A percentile compares a stretch with the other conserved stretches of the same genome.
phyloP scores from a whole-genome alignment of 1,284 basidiomycete genomes.

The Earliella scabrosa region DNA sequence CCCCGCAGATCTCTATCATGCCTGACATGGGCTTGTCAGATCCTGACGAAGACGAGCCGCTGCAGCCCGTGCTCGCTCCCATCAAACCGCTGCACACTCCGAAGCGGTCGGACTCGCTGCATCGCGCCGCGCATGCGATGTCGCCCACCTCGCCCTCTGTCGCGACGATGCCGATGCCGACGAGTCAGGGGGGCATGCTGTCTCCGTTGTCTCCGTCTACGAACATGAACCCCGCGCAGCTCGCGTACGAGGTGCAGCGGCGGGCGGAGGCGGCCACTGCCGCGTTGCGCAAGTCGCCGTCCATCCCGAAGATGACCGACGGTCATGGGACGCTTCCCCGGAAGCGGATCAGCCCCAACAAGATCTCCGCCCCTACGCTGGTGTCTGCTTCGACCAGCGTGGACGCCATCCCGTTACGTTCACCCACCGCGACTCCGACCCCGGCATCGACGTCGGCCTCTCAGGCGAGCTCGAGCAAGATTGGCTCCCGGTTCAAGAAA shows the following conservation, averaged over 20 bases:
- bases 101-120: constrained; percentile 21
- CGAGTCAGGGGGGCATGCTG: not conserved
- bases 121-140: constrained; percentile 4
- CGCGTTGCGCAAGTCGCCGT: constrained; percentile 64
- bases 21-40: constrained; percentile 14
- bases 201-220: constrained; percentile 23
- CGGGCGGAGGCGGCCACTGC: constrained; percentile 72
- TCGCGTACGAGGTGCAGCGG: constrained; percentile 67
- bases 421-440: constrained; percentile 35
- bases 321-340: constrained; percentile 42
- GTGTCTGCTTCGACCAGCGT: constrained; percentile 78
- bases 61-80: not conserved
- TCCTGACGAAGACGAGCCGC: constrained; percentile 19
- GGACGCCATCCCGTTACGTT: constrained; percentile 70
- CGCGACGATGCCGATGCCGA: constrained; percentile 13
- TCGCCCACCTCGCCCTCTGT: constrained; percentile 4
- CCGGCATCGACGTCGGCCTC: constrained; percentile 22
- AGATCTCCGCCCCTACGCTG: constrained; percentile 75
- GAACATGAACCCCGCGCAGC: constrained; percentile 19
- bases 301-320: constrained; percentile 51
- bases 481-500: constrained; percentile 66
- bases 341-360: constrained; percentile 67
- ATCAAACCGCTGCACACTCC: constrained; percentile 20
- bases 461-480: constrained; percentile 28
- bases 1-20: constrained; percentile 24